These are phyloP conservation scores for Aspergillus novoparasiticus DNA, from an alignment of 2,329 filamentous ascomycete species.

Conservation along the genomic window DNA sequence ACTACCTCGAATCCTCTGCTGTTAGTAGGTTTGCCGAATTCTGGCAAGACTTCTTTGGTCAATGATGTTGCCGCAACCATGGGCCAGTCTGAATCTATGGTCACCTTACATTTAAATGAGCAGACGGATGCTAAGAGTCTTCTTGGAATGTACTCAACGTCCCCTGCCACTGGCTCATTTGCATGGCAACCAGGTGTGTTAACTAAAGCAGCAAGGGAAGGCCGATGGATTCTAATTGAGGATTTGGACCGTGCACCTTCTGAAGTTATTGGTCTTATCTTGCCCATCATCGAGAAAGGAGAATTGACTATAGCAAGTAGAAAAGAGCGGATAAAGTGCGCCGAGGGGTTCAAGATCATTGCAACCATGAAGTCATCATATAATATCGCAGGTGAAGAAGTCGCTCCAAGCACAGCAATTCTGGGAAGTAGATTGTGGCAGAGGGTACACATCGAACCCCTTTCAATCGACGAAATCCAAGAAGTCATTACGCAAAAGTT, in stretches of 20 bases:
- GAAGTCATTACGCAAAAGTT: slow-evolving; percentile 72
- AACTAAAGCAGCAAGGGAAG: slow-evolving; percentile 90
- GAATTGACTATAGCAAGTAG: slow-evolving; percentile 88
- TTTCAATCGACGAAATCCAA: slow-evolving; percentile 69
- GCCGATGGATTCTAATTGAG: slow-evolving; percentile 95
- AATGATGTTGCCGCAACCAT: slow-evolving; percentile 80
- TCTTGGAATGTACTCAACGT: slow-evolving; percentile 90
- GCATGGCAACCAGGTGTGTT: slow-evolving; percentile 89
- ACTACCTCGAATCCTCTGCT: slow-evolving; percentile 72
- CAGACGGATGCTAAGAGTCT: slow-evolving; percentile 98
- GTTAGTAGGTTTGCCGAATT: slow-evolving; percentile 79
- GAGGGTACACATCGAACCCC: slow-evolving; percentile 67
- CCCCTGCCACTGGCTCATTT: slow-evolving; percentile 84
- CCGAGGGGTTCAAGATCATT: slow-evolving; percentile 84
- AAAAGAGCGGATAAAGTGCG: slow-evolving; percentile 80
- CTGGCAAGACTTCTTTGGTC: slow-evolving; percentile 86
- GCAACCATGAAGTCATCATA: slow-evolving; percentile 79
- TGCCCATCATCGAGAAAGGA: slow-evolving; percentile 90
- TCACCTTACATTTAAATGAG: slow-evolving; percentile 94
- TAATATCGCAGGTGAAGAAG: slow-evolving; percentile 70
- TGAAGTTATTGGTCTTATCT: slow-evolving; percentile 88
- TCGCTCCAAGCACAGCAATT: slow-evolving; percentile 67
- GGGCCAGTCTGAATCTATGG: slow-evolving; percentile 77
- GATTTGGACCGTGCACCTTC: slow-evolving; percentile 93
- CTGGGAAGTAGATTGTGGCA: slow-evolving; percentile 88